These are phyloP conservation scores for Corymbia citriodora DNA, from an alignment of 441 rosid genomes.

Conservation along the genomic window DNA sequence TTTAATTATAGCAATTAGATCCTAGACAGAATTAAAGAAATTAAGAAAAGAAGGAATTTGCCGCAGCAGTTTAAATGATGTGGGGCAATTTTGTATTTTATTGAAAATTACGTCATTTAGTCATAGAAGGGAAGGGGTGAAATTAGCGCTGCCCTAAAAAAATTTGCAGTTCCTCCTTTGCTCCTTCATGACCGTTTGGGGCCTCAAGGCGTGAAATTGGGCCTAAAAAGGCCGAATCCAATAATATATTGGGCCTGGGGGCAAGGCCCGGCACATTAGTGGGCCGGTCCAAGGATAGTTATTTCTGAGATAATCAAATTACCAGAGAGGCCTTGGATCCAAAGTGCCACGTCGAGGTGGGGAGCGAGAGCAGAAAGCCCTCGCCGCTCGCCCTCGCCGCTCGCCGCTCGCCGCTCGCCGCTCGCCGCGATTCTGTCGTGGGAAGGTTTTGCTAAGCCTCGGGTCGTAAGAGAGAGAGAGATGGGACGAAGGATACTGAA, in stretches of 20 bases:
- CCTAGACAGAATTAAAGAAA: neutral
- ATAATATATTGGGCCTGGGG: neutral
- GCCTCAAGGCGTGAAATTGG: neutral
- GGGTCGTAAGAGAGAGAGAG: neutral
- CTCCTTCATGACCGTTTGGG: neutral
- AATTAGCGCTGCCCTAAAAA: neutral
- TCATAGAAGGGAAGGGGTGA: no score
- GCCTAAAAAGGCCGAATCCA: neutral
- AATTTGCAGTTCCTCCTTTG: neutral
- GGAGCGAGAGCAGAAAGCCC: neutral
- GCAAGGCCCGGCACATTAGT: neutral
- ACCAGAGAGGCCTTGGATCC: neutral
- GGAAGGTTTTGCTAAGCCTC: neutral
- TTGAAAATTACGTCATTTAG: no score
- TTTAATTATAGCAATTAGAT: no score
- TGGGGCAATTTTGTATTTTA: no score
- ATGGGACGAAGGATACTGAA: conserved; percentile 92
- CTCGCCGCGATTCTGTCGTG: neutral
- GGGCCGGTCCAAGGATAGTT: neutral
- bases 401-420: neutral
- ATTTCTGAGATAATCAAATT: fast-evolving
- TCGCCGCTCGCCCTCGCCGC: neutral
- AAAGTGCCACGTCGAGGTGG: neutral
- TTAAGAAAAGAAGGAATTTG: neutral
- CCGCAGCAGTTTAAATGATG: neutral